Percentiles rank a stretch among this genome's conserved stretches.
Conservation (phyloP, 1,139 yeast genomes). For the Blastobotrys serpentis region DNA sequence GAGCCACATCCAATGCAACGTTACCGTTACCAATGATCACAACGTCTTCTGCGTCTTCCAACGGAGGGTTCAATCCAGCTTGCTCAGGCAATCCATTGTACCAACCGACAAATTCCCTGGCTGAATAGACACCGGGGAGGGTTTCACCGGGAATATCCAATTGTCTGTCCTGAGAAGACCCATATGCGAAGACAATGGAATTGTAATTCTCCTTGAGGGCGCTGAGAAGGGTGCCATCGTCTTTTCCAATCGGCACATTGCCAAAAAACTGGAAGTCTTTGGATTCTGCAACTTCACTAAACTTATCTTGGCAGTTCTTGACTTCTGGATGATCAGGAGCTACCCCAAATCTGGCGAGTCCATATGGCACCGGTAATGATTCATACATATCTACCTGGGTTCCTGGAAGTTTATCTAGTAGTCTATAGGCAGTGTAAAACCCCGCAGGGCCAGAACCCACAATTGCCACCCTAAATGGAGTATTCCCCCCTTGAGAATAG, state of each 20-base stretch:
- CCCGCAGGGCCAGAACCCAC: constrained; percentile 98
- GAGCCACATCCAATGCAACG: constrained; percentile 91
- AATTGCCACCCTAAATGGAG: constrained; percentile 54
- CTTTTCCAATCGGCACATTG: constrained; percentile 65
- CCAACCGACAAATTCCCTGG: constrained; percentile 92
- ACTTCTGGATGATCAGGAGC: constrained; percentile 99
- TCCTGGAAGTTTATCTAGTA: constrained; percentile 52
- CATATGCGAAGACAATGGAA: constrained; percentile 77
- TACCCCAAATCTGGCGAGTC: constrained; percentile 90
- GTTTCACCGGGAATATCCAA: constrained; percentile 62
- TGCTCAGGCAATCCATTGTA: constrained; percentile 84
- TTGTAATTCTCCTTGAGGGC: constrained; percentile 59
- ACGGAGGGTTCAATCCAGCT: constrained; percentile 48
- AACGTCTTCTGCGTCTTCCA: constrained; percentile 62
- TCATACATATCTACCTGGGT: constrained; percentile 57
- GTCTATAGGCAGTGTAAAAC: constrained; percentile 80
- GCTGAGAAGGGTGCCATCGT: constrained; percentile 45
- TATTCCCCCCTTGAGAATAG: not conserved
- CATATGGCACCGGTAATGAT: constrained; percentile 84
- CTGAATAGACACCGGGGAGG: constrained; percentile 66
- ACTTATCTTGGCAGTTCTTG: constrained; percentile 71
- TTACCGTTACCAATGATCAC: constrained; percentile 95
- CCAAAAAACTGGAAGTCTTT: constrained; percentile 66
- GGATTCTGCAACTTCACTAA: constrained; percentile 57
- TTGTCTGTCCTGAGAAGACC: constrained; percentile 64